Conservation (phyloP, 129 eudicot species). For the Rutidosis leptorrhynchoides region DNA sequence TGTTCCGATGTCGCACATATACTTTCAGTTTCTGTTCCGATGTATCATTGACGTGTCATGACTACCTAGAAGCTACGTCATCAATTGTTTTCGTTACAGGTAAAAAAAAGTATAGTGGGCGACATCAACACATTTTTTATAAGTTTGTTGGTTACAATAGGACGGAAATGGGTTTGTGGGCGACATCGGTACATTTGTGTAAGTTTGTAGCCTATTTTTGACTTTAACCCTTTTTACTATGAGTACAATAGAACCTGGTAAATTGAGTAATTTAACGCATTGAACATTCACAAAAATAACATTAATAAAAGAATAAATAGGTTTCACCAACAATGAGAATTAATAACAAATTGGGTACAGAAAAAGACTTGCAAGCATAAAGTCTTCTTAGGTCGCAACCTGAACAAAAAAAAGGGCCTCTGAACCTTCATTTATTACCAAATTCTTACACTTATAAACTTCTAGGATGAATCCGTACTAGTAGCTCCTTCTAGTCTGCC, state of each 20-base stretch:
- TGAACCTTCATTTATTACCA: conserved; percentile 5
- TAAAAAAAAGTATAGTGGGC: too few relatives aligned
- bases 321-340: conserved; percentile 6
- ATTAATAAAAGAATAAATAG: background rate
- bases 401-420: conserved; percentile 20
- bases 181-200: too few relatives aligned
- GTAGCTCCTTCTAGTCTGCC: conserved; percentile 9
- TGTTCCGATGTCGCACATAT: too few relatives aligned
- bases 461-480: conserved; percentile 7
- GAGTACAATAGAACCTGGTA: background rate
- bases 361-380: conserved; percentile 1
- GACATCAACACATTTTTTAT: too few relatives aligned
- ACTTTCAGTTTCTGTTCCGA: too few relatives aligned
- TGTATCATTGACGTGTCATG: too few relatives aligned
- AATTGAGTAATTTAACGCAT: background rate
- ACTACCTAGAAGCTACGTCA: too few relatives aligned
- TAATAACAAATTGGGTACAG: background rate
- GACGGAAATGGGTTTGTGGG: too few relatives aligned
- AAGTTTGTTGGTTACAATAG: too few relatives aligned
- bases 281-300: background rate
- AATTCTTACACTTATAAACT: conserved; percentile 21
- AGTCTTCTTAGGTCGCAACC: conserved; percentile 10
- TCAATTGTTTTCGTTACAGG: too few relatives aligned
- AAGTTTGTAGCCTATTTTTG: too few relatives aligned
- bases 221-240: too few relatives aligned